phyloP scores from a whole-genome alignment of 2,329 filamentous ascomycete species.

The Leptographium galeiforme region DNA sequence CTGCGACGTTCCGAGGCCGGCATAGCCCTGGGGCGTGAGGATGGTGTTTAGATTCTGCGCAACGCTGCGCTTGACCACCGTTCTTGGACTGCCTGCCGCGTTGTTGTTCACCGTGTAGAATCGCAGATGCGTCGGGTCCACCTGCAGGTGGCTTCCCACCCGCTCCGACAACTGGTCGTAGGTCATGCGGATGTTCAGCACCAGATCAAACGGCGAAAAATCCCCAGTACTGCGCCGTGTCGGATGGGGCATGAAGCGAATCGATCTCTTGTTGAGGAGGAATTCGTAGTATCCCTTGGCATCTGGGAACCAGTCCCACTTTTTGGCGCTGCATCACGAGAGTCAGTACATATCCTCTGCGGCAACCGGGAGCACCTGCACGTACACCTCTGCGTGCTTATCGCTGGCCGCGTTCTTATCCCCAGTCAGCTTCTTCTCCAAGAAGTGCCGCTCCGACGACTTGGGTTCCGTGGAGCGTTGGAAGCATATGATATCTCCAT shows the following conservation, averaged over 20 bases:
- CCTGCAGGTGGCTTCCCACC: slow-evolving; percentile 62
- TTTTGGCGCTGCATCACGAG: slow-evolving; percentile 15
- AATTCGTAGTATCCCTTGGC: slow-evolving; percentile 88
- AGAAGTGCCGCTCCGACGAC: slow-evolving; percentile 17
- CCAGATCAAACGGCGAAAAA: slow-evolving; percentile 58
- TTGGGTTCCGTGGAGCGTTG: slow-evolving; percentile 50
- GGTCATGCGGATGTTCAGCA: slow-evolving; percentile 73
- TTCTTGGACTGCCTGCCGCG: slow-evolving; percentile 63
- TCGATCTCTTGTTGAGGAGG: slow-evolving; percentile 66
- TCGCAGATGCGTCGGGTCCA: slow-evolving; percentile 75
- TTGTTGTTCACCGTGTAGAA: slow-evolving; percentile 71
- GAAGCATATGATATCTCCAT: slow-evolving; percentile 94
- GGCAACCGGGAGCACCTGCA: slow-evolving; percentile 21
- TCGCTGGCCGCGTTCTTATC: slow-evolving; percentile 16
- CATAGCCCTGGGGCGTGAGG: slow-evolving; percentile 59
- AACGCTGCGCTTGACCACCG: slow-evolving; percentile 58
- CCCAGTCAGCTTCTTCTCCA: slow-evolving; percentile 24
- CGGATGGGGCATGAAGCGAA: slow-evolving; percentile 63
- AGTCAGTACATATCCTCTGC: not conserved
- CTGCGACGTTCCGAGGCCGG: slow-evolving; percentile 57
- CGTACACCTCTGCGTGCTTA: not conserved
- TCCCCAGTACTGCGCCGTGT: slow-evolving; percentile 39
- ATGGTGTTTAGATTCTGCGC: slow-evolving; percentile 66
- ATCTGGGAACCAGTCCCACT: slow-evolving; percentile 48
- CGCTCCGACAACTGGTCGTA: slow-evolving; percentile 81